Percentiles rank a stretch among this genome's conserved stretches.
Evolutionary conservation across 257 asterid species (phyloP).

Genomic region (Nicotiana otophora): DNA sequence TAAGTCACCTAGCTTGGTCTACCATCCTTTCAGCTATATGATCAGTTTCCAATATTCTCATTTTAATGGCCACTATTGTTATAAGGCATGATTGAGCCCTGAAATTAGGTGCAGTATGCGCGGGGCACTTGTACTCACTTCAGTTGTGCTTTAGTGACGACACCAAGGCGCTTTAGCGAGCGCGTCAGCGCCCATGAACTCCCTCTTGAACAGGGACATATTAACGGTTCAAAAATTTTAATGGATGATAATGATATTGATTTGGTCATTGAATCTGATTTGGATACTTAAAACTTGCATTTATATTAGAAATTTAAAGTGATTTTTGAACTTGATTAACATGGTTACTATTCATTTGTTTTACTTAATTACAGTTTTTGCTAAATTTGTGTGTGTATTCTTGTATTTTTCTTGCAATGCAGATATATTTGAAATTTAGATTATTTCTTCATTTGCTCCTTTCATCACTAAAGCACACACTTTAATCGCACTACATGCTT

Average conservation of each 20-base stretch:
- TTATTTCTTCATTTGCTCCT: not conserved
- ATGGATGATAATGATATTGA: not conserved
- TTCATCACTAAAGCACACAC: not conserved
- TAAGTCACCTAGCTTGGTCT: slow-evolving; percentile 34
- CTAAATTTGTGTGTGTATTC: not conserved
- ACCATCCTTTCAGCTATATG: not conserved
- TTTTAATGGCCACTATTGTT: not conserved
- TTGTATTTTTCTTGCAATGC: not conserved
- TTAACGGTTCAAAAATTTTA: not conserved
- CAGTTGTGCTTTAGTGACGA: not conserved
- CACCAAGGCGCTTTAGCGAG: not conserved
- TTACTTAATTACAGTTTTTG: too few relatives aligned
- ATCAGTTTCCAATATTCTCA: slow-evolving; percentile 2
- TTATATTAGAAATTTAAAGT: not conserved
- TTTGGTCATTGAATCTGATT: not conserved
- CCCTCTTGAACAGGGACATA: slow-evolving; percentile 1
- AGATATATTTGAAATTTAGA: not conserved
- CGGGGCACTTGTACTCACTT: not conserved
- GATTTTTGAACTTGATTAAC: too few relatives aligned
- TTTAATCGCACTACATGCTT: not conserved
- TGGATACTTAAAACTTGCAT: not conserved
- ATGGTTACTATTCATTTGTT: too few relatives aligned
- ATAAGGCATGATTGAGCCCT: not conserved
- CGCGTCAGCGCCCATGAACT: not conserved
- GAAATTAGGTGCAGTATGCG: not conserved